Conservation (phyloP, 177 flowering plant genomes). For the Vitis hybrid region DNA sequence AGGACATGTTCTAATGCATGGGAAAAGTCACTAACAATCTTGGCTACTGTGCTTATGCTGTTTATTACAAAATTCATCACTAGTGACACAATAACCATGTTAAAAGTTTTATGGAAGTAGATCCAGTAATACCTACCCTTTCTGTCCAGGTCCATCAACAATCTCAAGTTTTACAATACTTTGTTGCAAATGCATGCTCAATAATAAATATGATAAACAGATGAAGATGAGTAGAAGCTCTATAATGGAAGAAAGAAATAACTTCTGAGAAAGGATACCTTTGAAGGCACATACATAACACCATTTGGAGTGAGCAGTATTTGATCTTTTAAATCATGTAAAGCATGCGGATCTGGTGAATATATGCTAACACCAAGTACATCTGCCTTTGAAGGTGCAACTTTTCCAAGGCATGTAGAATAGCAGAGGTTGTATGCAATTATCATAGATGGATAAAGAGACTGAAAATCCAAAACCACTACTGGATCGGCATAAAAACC, state of each 20-base stretch:
- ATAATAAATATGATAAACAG: background rate
- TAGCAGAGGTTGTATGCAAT: constrained; percentile 97
- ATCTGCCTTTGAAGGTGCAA: constrained; percentile 58
- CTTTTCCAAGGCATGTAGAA: constrained; percentile 88
- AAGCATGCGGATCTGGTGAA: constrained; percentile 51
- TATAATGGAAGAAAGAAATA: background rate
- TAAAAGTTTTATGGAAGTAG: no score
- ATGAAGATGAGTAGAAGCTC: background rate
- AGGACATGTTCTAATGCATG: no score
- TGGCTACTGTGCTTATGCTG: no score
- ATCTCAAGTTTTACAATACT: background rate
- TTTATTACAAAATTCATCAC: no score
- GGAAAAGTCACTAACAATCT: no score
- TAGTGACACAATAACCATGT: no score
- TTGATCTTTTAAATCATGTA: constrained; percentile 49
- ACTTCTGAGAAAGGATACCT: constrained; percentile 35
- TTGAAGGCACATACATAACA: constrained; percentile 82
- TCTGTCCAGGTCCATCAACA: background rate
- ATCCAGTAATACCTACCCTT: background rate
- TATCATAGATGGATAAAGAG: constrained; percentile 98
- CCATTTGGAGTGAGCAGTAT: constrained; percentile 85
- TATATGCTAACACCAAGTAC: constrained; percentile 80
- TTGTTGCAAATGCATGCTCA: background rate
- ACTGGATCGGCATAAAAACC: constrained; percentile 95
- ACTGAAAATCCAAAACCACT: constrained; percentile 93